phyloP scores from a whole-genome alignment of 768 basidiomycete genomes.

The Suillus alpinus region DNA sequence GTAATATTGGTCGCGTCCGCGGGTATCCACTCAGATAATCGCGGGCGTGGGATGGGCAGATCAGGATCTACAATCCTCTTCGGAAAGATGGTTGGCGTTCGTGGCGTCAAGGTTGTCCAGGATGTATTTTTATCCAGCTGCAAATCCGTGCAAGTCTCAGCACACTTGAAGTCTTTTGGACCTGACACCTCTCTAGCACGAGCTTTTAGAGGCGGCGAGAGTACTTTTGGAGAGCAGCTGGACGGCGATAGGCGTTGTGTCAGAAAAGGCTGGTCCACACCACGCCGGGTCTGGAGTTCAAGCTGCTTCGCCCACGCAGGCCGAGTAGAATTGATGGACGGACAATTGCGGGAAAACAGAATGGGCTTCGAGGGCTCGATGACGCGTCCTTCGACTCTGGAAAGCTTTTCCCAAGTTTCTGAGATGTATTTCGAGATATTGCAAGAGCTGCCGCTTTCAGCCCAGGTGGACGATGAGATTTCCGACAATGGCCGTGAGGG shows the following conservation, averaged over 20 bases:
- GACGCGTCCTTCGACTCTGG: slow-evolving; percentile 20
- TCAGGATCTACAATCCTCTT: slow-evolving; percentile 44
- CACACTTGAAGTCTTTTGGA: slow-evolving; percentile 33
- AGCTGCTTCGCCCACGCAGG: slow-evolving; percentile 51
- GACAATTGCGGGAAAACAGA: slow-evolving; percentile 15
- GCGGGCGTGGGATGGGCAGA: slow-evolving; percentile 53
- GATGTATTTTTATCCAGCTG: slow-evolving; percentile 25
- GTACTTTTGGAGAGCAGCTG: slow-evolving; percentile 17
- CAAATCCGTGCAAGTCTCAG: slow-evolving; percentile 23
- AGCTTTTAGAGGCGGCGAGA: slow-evolving; percentile 32
- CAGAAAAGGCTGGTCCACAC: slow-evolving; percentile 55
- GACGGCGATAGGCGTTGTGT: slow-evolving; percentile 21
- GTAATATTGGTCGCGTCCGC: slow-evolving; percentile 37
- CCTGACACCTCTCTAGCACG: slow-evolving; percentile 19
- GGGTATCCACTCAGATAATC: slow-evolving; percentile 50
- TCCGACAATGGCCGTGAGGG: slow-evolving; percentile 12
- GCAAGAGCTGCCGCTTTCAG: slow-evolving; percentile 17
- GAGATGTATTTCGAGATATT: slow-evolving; percentile 26
- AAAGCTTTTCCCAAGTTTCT: slow-evolving; percentile 29
- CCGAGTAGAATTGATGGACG: slow-evolving; percentile 25
- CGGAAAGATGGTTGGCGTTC: slow-evolving; percentile 35
- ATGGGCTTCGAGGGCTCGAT: slow-evolving; percentile 14
- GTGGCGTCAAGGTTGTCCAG: slow-evolving; percentile 14
- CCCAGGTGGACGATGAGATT: slow-evolving; percentile 8
- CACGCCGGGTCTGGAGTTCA: slow-evolving; percentile 43